Evolutionary conservation across 371 early-diverging fungal genomes (phyloP), one percentile per base, ranked within the genome.

Genomic region (Chytridiales sp.): DNA sequence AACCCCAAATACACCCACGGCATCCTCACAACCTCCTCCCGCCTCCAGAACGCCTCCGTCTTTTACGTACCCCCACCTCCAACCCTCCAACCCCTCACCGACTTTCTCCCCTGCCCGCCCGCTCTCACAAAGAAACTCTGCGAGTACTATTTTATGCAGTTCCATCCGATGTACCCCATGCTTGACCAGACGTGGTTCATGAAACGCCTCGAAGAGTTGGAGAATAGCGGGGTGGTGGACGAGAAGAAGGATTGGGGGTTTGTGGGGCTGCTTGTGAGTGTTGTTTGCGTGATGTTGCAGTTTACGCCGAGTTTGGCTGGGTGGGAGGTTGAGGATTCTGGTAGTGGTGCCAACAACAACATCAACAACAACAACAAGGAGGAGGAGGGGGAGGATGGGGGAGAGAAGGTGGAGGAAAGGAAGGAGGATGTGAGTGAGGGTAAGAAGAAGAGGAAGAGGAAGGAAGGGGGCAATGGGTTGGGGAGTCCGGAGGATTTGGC

Each of bases 141-240:
- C 9, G 15, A 26, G 4, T 9, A 9, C 30, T 48, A 26, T 31
- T 48, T 48, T 27, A 15, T 22, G 30, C 48, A 48, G 30, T 48
- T 48, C 30, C 48, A 48, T 32, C 52, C 52, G 5, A 38, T 51
- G 4, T 51, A 35, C 22, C 52, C 52, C 31, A 51, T 51, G 52
- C 17, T 51, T 38, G 52, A 51, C 52, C 32, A 51, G 38, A 30
- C 19, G 5, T 32, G 38, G 6, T 51, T 51, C 30, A 21, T 51
- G 21, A 9, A 11, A 9, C 17, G n/a, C 11, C 31, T 51, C n/a
- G 22, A 36, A 21, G 52, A 31, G 11, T 5, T 21, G 4, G 11
- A 19, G 5, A 9, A 32, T 4, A 36, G 6, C 19, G 36, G 38
- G 4, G 15, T 4, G 5, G 38, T 51, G 15, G 52, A 51, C 19